phyloP scores from a whole-genome alignment of 2,329 filamentous ascomycete species.

The Fusarium sp. region DNA sequence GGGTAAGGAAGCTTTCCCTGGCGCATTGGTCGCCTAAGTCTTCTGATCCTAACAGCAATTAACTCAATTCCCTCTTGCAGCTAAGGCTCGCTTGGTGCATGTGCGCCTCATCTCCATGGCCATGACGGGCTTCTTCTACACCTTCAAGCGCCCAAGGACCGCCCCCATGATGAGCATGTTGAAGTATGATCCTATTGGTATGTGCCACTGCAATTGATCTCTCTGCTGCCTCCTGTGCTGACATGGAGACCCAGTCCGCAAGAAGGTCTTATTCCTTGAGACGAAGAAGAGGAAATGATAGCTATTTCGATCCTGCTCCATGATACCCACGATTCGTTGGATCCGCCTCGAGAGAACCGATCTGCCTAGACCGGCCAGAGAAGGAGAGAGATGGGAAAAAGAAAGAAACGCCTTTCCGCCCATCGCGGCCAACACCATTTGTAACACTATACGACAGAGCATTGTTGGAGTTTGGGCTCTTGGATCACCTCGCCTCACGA shows the following conservation, averaged over 20 bases:
- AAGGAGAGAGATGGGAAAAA: background rate
- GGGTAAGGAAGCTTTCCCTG: conserved; percentile 20
- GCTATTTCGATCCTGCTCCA: conserved; percentile 5
- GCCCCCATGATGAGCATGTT: conserved; percentile 93
- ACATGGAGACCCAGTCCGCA: conserved; percentile 73
- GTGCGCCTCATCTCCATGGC: conserved; percentile 98
- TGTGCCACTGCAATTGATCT: conserved; percentile 14
- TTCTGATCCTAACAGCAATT: background rate
- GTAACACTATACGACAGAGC: conserved; percentile 47
- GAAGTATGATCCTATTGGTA: conserved; percentile 98
- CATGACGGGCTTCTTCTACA: conserved; percentile 98
- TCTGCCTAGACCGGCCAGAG: conserved; percentile 21
- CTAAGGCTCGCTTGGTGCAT: conserved; percentile 90
- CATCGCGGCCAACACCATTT: conserved; percentile 28
- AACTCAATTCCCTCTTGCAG: conserved; percentile 57
- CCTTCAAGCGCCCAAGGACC: conserved; percentile 83
- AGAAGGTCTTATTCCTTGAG: conserved; percentile 96
- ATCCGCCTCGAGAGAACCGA: background rate
- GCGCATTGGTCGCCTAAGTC: background rate
- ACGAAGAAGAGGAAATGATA: conserved; percentile 80
- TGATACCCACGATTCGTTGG: conserved; percentile 26
- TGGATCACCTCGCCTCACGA: conserved; percentile 28
- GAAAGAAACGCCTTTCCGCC: background rate
- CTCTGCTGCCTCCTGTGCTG: conserved; percentile 1
- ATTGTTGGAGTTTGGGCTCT: conserved; percentile 48